phyloP scores from a whole-genome alignment of 108 stramenopile species.

The Fragilariopsis cylindrus region DNA sequence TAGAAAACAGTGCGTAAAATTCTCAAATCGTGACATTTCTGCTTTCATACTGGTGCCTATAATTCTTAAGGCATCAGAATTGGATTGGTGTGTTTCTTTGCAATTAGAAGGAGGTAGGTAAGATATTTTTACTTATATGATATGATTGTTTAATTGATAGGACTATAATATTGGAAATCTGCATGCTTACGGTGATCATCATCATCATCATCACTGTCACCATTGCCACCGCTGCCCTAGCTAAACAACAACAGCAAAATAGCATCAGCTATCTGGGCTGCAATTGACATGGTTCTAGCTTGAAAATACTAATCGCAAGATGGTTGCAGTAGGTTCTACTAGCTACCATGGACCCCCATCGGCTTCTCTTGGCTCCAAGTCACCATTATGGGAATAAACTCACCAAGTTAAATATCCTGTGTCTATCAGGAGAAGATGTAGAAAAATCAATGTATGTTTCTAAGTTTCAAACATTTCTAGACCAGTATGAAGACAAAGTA shows the following conservation, averaged over 20 bases:
- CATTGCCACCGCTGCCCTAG: too few relatives aligned
- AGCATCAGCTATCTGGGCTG: conserved; percentile 57
- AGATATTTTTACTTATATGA: too few relatives aligned
- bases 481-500: conserved; percentile 35
- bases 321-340: conserved; percentile 49
- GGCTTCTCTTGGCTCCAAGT: conserved; percentile 51
- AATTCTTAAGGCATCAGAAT: conserved; percentile 1
- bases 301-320: conserved; percentile 29
- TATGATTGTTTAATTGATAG: too few relatives aligned
- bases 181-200: too few relatives aligned
- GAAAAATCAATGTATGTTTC: conserved; percentile 29
- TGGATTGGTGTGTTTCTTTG: conserved; percentile 61
- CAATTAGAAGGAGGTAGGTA: conserved; percentile 45
- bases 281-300: conserved; percentile 55
- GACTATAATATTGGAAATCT: too few relatives aligned
- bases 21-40: too few relatives aligned
- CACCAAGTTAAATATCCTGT: conserved; percentile 56
- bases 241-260: too few relatives aligned
- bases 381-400: conserved; percentile 44
- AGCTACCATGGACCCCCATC: conserved; percentile 70
- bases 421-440: conserved; percentile 39
- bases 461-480: conserved; percentile 41
- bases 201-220: too few relatives aligned
- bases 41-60: too few relatives aligned
- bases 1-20: too few relatives aligned